Evolutionary conservation across 768 basidiomycete genomes (phyloP), one percentile per base, ranked within the genome.

Genomic region (Leccinellum albellum): DNA sequence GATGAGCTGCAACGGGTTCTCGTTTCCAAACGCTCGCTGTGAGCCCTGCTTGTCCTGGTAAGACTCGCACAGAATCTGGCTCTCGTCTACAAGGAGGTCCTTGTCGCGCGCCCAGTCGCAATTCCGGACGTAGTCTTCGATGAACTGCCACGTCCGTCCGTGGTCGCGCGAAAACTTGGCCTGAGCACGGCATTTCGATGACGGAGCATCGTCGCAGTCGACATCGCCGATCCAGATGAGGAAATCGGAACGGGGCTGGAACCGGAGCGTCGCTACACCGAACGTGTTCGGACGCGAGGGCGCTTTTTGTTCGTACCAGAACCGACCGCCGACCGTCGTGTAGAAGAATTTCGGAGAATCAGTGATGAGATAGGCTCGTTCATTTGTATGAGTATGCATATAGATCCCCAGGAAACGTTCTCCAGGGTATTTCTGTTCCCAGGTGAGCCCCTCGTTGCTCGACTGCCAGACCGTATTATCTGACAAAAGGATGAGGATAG

Each of bases 381-480:
- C 91, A 49, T 79, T 62, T 20, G 82, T 72, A 74, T 88, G 89
- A 31, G 80, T 74, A 76, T 99, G 96, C 76, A 95, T 90, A 64
- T 89, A 89, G 73, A 98, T 89, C 1, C 81, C 85, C 33, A 97
- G 74, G 76, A 98, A 89, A 15, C 78, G 81, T 57, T 87, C 78
- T 1, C 75, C 77, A 0, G 83, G 79, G 66, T 70, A 74, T 14
- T 87, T 78, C 57, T 84, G 86, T 44, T 79, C 79, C 95, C 96
- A 99, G 0, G 86, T 86, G 72, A 92, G 94, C 1, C 96, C 97
- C 72, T 99, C 95, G 68, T 94, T 98, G 64, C 84, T 85, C 1
- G 94, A 97, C 75, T 98, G 94, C 93, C 93, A 98, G 53, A 98
- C 78, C 0, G 82, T 79, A 59, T 84, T 72, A 66, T 98, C 94